Base-by-base conservation (phyloP, 169 alveolate species). In the Eimeria falciformis region DNA sequence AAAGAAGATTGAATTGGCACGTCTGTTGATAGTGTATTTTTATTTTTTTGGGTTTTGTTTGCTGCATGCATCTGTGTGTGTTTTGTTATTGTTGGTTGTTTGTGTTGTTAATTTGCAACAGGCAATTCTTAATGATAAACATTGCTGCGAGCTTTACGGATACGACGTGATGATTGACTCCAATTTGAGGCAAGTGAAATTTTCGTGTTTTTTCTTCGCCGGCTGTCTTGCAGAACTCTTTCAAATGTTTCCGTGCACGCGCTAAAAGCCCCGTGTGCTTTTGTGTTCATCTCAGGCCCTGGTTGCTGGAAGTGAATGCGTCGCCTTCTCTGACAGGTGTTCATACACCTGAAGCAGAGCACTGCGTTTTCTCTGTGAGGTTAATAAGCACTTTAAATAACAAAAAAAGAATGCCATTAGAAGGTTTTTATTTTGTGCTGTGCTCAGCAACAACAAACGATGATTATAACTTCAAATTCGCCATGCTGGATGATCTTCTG, bases 261-360 rank as follows among this genome's bases (percentile, higher is more conserved):
- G 25, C 25, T 66, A 18, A 25, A 33, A n/a, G 40, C 55, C 81
- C 50, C 50, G 25, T 11, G 55, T 46, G 46, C 37, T 7, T 11
- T 40, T 18, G 11, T 0, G 40, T 33, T 33, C 2, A 33, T 33
- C 94, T 97, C 82, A 97, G 97, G 81, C 99, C 99, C 25, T 98
- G 99, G 99, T 94, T 98, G 53, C 93, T 98, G 92, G 99, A 98
- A 94, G 98, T 98, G 11, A 98, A 98, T 94, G 98, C 98, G 25
- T 96, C 98, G 69, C 99, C 99, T 23, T 96, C 98, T 2, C 68
- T 97, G 95, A 97, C 98, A 18, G 97, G 93, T 73, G 12, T 2
- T 25, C 65, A 53, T 1, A 21, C 65, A 53, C 65, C 65, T 17
- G 65, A 53, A 53, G 65, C 17, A 53, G n/a, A 53, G n/a, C 9